Base-by-base conservation (phyloP, 208 protist species). In the Leishmania tropica region DNA sequence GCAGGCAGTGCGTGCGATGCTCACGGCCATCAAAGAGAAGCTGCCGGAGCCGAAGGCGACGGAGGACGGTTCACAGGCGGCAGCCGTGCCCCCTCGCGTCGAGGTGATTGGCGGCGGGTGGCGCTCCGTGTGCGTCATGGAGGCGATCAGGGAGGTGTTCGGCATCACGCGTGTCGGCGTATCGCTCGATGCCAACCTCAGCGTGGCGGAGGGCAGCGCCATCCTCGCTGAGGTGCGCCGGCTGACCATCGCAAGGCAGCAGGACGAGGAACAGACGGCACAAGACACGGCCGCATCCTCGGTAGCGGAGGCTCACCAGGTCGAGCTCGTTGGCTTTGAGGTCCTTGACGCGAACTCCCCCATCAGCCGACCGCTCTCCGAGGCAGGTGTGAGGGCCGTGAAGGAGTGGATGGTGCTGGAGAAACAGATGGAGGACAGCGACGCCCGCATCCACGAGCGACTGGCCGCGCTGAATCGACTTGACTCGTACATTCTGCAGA, bases 81-180 rank as follows among this genome's bases (percentile, higher is more conserved):
- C 65, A 15, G 81, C 53, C 5, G 80, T 81, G 28, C n/a, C 47
- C 11, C 76, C 84, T 35, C 88, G 89, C 37, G 88, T 96, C 10
- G 93, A 96, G 86, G 88, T 91, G 67, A 89, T 96, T 60, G 93
- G 93, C 45, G 91, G 90, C 31, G 91, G 93, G 76, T 96, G 93
- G 93, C 88, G 93, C 68, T 88, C 87, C 15, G 80, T 86, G n/a
- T 93, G 80, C 56, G 78, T 96, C 35, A 68, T 72, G 47, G 87
- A 87, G 65, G 40, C 82, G 31, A 88, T 96, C 76, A 91, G 89
- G 79, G 67, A 81, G 47, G 80, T 83, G 13, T 83, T 96, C 45
- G 79, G 76, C 35, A 81, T 89, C 37, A 67, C 76, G 21, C 87
- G 88, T 28, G 79, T 93, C 15, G 89, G 89, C 11, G 84, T 93